A percentile compares a stretch with the other conserved stretches of the same genome.
These are phyloP conservation scores for Pelagomonas calceolata DNA, from an alignment of 108 stramenopile genomes.

Conservation along the genomic window DNA sequence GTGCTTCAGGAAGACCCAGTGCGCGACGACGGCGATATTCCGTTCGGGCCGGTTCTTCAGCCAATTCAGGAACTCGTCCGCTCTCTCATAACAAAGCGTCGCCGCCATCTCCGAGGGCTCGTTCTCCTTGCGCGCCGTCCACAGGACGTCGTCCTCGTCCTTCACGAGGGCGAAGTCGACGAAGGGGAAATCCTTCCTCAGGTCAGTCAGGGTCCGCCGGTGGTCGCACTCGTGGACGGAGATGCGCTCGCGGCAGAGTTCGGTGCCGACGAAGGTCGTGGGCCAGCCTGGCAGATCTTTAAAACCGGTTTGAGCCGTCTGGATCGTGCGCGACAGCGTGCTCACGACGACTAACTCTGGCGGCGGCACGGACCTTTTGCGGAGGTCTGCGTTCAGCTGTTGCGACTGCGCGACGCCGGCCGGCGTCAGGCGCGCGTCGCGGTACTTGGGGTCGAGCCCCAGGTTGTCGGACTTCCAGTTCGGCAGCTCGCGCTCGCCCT, in stretches of 20 bases:
- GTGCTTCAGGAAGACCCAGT: slow-evolving; percentile 31
- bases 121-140: slow-evolving; percentile 26
- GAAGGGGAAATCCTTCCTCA: slow-evolving; percentile 24
- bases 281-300: slow-evolving; percentile 10
- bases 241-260: slow-evolving; percentile 49
- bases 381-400: slow-evolving; percentile 3
- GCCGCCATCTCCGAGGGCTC: neutral
- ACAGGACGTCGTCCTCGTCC: slow-evolving; percentile 33
- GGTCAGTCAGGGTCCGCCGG: slow-evolving; percentile 36
- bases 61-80: slow-evolving; percentile 27
- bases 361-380: slow-evolving; percentile 4
- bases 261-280: slow-evolving; percentile 32
- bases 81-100: slow-evolving; percentile 14
- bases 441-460: neutral
- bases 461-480: neutral
- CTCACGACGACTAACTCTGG: slow-evolving; percentile 39
- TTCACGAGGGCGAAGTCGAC: slow-evolving; percentile 25
- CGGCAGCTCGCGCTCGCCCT: neutral
- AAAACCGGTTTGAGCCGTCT: slow-evolving; percentile 39
- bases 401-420: slow-evolving; percentile 23
- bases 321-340: slow-evolving; percentile 50
- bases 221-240: slow-evolving; percentile 58
- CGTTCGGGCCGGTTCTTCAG: slow-evolving; percentile 25
- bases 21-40: slow-evolving; percentile 40
- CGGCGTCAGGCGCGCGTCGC: slow-evolving; percentile 21